Conservation (phyloP, 306 rosid genomes). For the Trifolium repens region DNA sequence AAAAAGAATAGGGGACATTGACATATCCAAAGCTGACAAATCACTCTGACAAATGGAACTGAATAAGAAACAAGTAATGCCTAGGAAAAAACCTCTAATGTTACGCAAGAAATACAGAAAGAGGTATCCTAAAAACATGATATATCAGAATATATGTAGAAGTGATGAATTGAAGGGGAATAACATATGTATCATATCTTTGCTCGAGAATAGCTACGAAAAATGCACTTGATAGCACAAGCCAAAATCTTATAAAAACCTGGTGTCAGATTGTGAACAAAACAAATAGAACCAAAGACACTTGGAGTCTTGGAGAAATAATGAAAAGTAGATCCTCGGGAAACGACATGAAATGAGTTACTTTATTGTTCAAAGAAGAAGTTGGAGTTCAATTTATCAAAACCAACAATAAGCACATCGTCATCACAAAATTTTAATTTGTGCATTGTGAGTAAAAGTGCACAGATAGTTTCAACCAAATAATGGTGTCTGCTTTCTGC, state of each 20-base stretch:
- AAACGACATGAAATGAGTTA: neutral
- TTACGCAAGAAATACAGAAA: neutral
- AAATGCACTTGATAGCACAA: neutral
- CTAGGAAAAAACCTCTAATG: neutral
- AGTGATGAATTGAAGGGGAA: neutral
- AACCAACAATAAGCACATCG: neutral
- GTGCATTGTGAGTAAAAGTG: neutral
- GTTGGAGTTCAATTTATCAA: neutral
- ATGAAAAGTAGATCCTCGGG: neutral
- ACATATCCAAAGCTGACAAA: neutral
- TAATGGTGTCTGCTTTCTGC: neutral
- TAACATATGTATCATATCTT: neutral
- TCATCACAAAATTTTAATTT: neutral
- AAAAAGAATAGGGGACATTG: neutral
- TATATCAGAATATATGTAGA: neutral
- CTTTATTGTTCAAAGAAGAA: neutral
- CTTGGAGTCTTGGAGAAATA: neutral
- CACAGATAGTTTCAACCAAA: neutral
- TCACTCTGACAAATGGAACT: constrained; percentile 1
- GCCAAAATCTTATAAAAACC: neutral
- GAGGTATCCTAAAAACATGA: neutral
- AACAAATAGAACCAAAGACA: neutral
- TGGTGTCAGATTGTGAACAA: neutral
- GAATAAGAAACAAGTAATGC: neutral
- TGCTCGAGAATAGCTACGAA: neutral